A percentile compares a stretch with the other conserved stretches of the same genome.
Conservation (phyloP, 768 basidiomycete genomes). For the Mycena metata region DNA sequence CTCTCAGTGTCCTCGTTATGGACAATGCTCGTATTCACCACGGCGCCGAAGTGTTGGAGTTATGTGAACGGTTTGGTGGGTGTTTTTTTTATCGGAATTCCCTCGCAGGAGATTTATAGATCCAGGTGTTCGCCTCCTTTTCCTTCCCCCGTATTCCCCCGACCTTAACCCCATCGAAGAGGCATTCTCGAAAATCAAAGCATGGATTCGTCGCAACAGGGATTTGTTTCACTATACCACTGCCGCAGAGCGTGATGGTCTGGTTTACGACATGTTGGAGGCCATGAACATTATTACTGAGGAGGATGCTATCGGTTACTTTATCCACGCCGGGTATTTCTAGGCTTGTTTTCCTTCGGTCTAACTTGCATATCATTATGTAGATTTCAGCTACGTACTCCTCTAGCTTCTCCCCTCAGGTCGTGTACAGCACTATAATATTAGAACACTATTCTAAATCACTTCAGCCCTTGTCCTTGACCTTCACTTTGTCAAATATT, state of each 20-base stretch:
- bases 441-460: no score
- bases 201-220: no score
- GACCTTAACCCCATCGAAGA: conserved; percentile 10
- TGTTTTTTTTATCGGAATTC: not conserved
- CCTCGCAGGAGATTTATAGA: not conserved
- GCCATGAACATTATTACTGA: not conserved
- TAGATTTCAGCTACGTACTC: no score
- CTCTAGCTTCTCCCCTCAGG: no score
- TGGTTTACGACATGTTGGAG: no score
- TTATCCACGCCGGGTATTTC: conserved; percentile 8
- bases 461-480: no score
- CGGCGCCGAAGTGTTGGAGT: not conserved
- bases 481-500: no score
- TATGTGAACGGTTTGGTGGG: not conserved
- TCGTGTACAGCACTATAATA: no score
- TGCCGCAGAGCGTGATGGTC: no score
- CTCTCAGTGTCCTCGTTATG: conserved; percentile 46
- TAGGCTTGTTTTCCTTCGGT: no score
- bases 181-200: not conserved
- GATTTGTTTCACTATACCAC: no score
- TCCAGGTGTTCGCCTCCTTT: not conserved
- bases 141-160: conserved; percentile 3
- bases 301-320: not conserved
- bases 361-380: no score
- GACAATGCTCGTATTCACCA: conserved; percentile 41